These are phyloP conservation scores for Mychonastes homosphaera DNA, from an alignment of 139 green algal species.

Conservation along the genomic window DNA sequence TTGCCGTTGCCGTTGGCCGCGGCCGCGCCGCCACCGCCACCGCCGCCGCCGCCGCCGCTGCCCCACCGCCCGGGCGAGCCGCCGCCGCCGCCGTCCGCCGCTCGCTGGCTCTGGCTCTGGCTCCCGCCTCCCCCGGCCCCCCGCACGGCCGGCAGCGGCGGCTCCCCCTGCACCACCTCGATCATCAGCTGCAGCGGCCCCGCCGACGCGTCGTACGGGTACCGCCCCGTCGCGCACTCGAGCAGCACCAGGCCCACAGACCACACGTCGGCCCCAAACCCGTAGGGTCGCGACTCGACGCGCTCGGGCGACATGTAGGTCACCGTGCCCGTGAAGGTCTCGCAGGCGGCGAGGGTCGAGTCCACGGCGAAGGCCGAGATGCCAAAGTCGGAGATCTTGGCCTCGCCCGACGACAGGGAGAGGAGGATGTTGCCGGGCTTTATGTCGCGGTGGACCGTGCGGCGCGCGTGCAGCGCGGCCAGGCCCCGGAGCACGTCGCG, in stretches of 20 bases:
- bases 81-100: no score
- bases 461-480: conserved; percentile 58
- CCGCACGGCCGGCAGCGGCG: conserved; percentile 25
- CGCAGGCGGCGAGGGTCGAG: conserved; percentile 28
- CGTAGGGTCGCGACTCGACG: conserved; percentile 65
- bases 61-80: no score
- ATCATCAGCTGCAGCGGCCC: conserved; percentile 74
- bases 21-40: no score
- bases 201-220: conserved; percentile 72
- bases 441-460: conserved; percentile 83
- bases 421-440: conserved; percentile 91
- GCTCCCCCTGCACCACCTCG: conserved; percentile 41
- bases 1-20: no score
- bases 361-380: conserved; percentile 75
- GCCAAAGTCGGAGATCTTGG: conserved; percentile 94
- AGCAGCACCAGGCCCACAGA: conserved; percentile 77
- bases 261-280: conserved; percentile 73
- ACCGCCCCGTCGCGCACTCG: conserved; percentile 76
- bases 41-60: no score
- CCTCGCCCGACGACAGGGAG: conserved; percentile 48
- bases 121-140: no score
- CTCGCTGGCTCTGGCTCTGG: no score
- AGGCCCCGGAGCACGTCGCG: conserved; percentile 62
- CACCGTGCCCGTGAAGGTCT: conserved; percentile 83
- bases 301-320: conserved; percentile 98